Conservation (phyloP, 192 early-diverging fungal species). For the Podila horticola region DNA sequence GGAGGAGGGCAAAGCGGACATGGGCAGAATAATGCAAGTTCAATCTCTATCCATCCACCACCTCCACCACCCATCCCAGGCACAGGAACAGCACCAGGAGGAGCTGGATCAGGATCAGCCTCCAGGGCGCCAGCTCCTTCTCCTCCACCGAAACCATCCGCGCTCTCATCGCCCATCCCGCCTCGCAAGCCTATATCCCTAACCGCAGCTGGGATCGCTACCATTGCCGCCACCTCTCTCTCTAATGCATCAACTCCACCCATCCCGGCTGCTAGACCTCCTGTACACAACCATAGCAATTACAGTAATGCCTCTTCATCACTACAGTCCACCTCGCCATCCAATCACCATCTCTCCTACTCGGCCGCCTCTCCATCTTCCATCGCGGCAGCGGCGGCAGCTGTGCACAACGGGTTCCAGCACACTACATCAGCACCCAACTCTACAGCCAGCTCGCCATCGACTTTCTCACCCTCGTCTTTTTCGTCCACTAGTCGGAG, state of each 20-base stretch:
- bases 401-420: background rate
- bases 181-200: slow-evolving; percentile 31
- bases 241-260: slow-evolving; percentile 14
- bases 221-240: slow-evolving; percentile 22
- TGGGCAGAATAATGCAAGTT: background rate
- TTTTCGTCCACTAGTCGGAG: slow-evolving; percentile 17
- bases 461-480: slow-evolving; percentile 4
- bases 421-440: slow-evolving; percentile 1
- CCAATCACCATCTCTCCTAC: background rate
- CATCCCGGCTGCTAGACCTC: slow-evolving; percentile 28
- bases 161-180: slow-evolving; percentile 29
- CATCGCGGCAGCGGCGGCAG: background rate
- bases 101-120: background rate
- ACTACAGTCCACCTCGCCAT: slow-evolving; percentile 3
- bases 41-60: background rate
- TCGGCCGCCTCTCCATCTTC: background rate
- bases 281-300: background rate
- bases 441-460: slow-evolving; percentile 26
- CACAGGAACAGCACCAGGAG: background rate
- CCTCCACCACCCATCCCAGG: background rate
- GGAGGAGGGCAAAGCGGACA: no score
- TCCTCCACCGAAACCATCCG: slow-evolving; percentile 40
- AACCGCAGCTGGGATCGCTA: slow-evolving; percentile 32
- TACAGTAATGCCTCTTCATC: slow-evolving; percentile 9
- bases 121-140: slow-evolving; percentile 17